Evolutionary conservation across 202 grass and related monocot genomes (phyloP).

Genomic region (Elaeis oleifera): DNA sequence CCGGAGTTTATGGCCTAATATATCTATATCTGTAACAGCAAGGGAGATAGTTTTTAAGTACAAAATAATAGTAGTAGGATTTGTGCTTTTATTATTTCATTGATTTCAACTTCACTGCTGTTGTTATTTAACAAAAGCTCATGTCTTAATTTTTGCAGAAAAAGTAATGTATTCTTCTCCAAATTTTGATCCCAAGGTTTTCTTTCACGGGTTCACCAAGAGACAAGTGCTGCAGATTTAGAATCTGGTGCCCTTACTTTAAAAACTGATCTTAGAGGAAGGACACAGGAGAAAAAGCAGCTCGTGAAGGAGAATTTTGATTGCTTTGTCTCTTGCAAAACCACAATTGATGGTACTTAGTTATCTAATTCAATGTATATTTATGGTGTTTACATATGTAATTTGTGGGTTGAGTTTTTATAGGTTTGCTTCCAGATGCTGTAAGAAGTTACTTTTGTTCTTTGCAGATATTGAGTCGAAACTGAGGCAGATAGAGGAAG

Average conservation of each 20-base stretch:
- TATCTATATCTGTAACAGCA: too few species aligned
- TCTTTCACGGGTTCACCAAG: slow-evolving; percentile 89
- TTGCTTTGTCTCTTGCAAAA: slow-evolving; percentile 99
- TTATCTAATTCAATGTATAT: background rate
- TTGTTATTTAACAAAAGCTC: background rate
- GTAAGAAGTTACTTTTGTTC: slow-evolving; percentile 1
- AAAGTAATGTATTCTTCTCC: slow-evolving; percentile 94
- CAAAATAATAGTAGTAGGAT: too few species aligned
- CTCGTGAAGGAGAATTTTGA: slow-evolving; percentile 99
- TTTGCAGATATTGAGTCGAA: slow-evolving; percentile 88
- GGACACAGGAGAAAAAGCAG: slow-evolving; percentile 98
- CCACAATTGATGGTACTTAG: slow-evolving; percentile 89
- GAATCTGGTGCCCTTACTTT: slow-evolving; percentile 93
- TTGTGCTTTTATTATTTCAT: too few species aligned
- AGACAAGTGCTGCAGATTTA: slow-evolving; percentile 89
- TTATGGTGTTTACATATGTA: too few species aligned
- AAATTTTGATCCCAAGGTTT: slow-evolving; percentile 89
- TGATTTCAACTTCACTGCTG: too few species aligned
- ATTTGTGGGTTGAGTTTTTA: background rate
- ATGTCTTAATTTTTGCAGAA: slow-evolving; percentile 48
- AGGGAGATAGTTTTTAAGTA: too few species aligned
- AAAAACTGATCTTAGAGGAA: slow-evolving; percentile 98
- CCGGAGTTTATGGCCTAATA: too few species aligned
- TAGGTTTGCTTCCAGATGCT: background rate
- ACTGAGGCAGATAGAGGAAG: slow-evolving; percentile 95